Evolutionary conservation across 2,329 filamentous ascomycete species (phyloP).

Genomic region (Botrytis medusae): DNA sequence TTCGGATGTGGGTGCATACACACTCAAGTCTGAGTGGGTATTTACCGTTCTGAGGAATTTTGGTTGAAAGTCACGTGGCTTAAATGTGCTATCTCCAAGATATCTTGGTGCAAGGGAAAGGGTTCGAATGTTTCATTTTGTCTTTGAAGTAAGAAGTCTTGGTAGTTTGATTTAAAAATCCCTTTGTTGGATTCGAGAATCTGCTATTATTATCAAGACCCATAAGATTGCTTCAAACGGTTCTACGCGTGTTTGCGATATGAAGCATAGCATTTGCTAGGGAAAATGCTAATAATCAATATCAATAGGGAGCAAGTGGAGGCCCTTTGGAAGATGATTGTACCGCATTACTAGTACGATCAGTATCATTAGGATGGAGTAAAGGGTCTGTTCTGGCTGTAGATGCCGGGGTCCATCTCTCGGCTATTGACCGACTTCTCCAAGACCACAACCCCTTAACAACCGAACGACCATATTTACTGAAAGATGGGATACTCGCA

Average conservation of each 20-base stretch:
- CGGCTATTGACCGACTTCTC: slow-evolving; percentile 79
- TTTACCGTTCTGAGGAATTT: neutral
- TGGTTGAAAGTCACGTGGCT: neutral
- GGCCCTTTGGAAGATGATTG: slow-evolving; percentile 85
- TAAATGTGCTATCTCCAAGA: neutral
- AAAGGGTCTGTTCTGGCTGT: slow-evolving; percentile 85
- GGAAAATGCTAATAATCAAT: slow-evolving; percentile 1
- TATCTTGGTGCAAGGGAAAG: neutral
- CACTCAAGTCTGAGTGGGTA: neutral
- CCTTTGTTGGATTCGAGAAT: neutral
- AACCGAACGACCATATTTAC: slow-evolving; percentile 51
- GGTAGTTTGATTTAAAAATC: slow-evolving; percentile 33
- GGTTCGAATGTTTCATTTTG: neutral
- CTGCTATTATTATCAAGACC: neutral
- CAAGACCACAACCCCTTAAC: slow-evolving; percentile 44
- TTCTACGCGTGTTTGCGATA: neutral
- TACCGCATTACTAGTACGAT: slow-evolving; percentile 85
- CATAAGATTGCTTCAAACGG: neutral
- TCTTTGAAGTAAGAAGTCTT: neutral
- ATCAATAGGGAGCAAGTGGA: slow-evolving; percentile 75
- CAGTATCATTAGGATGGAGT: slow-evolving; percentile 74
- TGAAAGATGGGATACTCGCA: slow-evolving; percentile 72
- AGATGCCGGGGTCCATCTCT: slow-evolving; percentile 87
- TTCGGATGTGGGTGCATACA: neutral
- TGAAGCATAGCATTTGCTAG: neutral